Conservation (phyloP, 305 asterid species). For the Fraxinus sp. region DNA sequence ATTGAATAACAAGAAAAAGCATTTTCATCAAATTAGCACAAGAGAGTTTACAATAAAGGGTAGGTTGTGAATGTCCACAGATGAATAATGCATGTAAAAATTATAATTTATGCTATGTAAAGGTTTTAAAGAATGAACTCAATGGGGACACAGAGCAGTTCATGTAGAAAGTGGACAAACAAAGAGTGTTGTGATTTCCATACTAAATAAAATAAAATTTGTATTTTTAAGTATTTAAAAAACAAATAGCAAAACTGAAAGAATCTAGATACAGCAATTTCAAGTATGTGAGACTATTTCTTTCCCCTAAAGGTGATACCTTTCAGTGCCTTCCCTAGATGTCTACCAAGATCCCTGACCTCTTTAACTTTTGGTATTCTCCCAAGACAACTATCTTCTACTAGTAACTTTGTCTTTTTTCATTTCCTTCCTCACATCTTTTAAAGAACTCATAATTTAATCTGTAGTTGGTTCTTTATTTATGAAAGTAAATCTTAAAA, state of each 20-base stretch:
- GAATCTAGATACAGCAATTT: not conserved
- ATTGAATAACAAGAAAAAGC: not conserved
- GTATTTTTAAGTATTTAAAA: not conserved
- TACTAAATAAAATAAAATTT: not conserved
- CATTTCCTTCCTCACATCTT: constrained; percentile 2
- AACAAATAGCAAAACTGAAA: not conserved
- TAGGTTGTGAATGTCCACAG: not conserved
- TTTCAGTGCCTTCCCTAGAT: not conserved
- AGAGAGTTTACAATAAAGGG: not conserved
- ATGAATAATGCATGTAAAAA: not conserved
- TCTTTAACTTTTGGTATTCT: not conserved
- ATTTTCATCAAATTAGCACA: not conserved
- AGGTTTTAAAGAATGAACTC: not conserved
- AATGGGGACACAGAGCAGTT: not conserved
- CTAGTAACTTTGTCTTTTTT: not conserved
- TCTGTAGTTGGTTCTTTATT: not conserved
- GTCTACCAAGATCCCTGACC: not conserved
- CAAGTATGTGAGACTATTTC: not conserved
- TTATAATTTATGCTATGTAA: not conserved
- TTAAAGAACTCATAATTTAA: not conserved
- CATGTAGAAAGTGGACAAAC: not conserved
- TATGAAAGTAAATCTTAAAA: not conserved
- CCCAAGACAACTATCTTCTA: not conserved
- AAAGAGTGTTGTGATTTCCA: not conserved
- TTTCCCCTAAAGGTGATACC: not conserved